Conservation (phyloP, 192 early-diverging fungal species). For the Backusella circina region DNA sequence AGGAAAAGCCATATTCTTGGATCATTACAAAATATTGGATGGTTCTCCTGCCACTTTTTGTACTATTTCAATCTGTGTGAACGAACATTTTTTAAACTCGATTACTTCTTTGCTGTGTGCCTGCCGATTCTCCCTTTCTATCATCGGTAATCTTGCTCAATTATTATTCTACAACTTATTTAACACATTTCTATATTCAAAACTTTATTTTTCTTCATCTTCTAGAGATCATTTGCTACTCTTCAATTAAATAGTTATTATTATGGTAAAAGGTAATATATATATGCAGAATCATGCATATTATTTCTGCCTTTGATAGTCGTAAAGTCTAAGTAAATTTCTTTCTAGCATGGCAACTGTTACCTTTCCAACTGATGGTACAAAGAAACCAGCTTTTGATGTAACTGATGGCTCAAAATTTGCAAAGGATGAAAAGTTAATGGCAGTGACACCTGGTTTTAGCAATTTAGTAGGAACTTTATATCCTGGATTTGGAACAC, state of each 20-base stretch:
- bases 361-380: constrained; percentile 95
- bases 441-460: constrained; percentile 92
- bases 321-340: constrained; percentile 86
- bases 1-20: neutral
- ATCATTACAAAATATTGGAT: neutral
- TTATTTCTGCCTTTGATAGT: constrained; percentile 50
- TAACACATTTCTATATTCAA: too few species aligned
- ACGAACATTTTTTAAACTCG: too few species aligned
- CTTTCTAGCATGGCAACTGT: constrained; percentile 99
- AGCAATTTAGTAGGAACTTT: constrained; percentile 80
- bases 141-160: too few species aligned
- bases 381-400: constrained; percentile 88
- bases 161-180: too few species aligned
- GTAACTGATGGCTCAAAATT: constrained; percentile 94
- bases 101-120: too few species aligned
- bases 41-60: too few species aligned
- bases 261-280: neutral
- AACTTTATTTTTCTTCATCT: too few species aligned
- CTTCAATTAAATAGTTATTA: neutral
- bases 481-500: constrained; percentile 86
- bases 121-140: too few species aligned
- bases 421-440: constrained; percentile 96
- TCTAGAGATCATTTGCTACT: too few species aligned
- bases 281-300: neutral
- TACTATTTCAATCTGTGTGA: too few species aligned